These are phyloP conservation scores for Plasmodium yoelii DNA, from an alignment of 169 alveolate genomes.

Conservation along the genomic window DNA sequence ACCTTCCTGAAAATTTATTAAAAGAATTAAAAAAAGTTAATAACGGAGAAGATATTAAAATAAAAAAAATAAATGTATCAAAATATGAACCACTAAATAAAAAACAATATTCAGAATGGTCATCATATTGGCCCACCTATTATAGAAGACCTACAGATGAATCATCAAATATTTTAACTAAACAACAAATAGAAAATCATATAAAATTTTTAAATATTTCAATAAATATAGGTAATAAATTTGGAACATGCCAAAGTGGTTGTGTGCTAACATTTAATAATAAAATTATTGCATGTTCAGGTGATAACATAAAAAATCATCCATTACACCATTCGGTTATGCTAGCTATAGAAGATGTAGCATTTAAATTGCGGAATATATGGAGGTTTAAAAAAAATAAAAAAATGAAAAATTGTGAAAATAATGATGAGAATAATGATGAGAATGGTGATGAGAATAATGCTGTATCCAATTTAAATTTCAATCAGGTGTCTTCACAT, in stretches of 20 bases:
- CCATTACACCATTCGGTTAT: conserved; percentile 87
- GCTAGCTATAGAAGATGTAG: conserved; percentile 83
- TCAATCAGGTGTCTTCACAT: not conserved
- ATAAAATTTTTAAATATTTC: conserved; percentile 50
- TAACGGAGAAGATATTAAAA: conserved; percentile 16
- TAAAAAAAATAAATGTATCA: conserved; percentile 78
- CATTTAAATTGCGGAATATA: conserved; percentile 65
- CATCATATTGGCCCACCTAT: conserved; percentile 87
- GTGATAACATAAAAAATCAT: conserved; percentile 81
- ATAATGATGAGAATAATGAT: not conserved
- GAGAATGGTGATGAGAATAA: not conserved
- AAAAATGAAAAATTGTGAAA: conserved; percentile 16
- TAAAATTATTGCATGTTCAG: conserved; percentile 83
- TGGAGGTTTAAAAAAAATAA: conserved; percentile 42
- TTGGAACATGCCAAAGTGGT: conserved; percentile 79
- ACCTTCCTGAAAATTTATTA: conserved; percentile 26
- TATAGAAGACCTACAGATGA: conserved; percentile 84
- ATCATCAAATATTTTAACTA: conserved; percentile 77
- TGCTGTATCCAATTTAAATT: not conserved
- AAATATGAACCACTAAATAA: conserved; percentile 83
- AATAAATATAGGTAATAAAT: conserved; percentile 34
- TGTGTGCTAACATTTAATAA: conserved; percentile 85
- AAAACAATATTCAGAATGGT: conserved; percentile 83
- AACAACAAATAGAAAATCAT: conserved; percentile 51
- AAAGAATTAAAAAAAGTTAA: conserved; percentile 19